These are phyloP conservation scores for Coemansia sp. DNA, from an alignment of 192 early-diverging fungal genomes.

Conservation along the genomic window DNA sequence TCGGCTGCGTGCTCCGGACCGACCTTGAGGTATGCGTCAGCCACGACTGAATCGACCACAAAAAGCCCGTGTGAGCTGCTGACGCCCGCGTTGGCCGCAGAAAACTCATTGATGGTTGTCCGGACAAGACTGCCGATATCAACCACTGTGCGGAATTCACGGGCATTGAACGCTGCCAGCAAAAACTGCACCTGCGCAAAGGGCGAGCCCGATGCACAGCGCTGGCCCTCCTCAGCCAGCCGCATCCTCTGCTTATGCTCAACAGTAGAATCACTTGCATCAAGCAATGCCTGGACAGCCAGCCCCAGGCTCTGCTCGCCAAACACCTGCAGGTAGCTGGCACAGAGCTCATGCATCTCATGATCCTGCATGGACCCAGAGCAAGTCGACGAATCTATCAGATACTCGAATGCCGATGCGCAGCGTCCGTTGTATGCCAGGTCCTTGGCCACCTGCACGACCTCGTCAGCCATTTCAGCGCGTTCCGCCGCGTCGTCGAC, in stretches of 20 bases:
- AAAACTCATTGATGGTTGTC: conserved; percentile 8
- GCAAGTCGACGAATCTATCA: conserved; percentile 27
- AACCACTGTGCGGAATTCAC: conserved; percentile 15
- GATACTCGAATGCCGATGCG: conserved; percentile 32
- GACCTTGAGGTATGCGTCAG: conserved; percentile 60
- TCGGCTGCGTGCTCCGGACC: conserved; percentile 58
- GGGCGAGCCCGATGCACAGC: conserved; percentile 27
- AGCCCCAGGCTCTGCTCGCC: conserved; percentile 13
- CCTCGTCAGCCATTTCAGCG: conserved; percentile 18
- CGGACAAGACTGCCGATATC: conserved; percentile 27
- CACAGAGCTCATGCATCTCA: conserved; percentile 5
- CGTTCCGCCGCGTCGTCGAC: conserved; percentile 8
- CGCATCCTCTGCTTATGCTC: conserved; percentile 7
- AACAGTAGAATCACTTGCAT: neutral
- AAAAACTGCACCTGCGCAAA: conserved; percentile 35
- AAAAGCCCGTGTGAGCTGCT: conserved; percentile 17
- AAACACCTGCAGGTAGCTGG: conserved; percentile 17
- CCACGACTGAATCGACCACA: conserved; percentile 62
- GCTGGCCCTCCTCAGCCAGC: conserved; percentile 16
- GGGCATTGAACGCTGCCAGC: conserved; percentile 5
- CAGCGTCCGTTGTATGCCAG: conserved; percentile 20
- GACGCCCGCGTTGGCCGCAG: conserved; percentile 27
- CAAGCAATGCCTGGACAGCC: conserved; percentile 15
- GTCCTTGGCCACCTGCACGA: conserved; percentile 20
- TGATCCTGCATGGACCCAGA: conserved; percentile 1